These are phyloP conservation scores for Pisolithus sp. DNA, from an alignment of 768 basidiomycete genomes.

Conservation along the genomic window DNA sequence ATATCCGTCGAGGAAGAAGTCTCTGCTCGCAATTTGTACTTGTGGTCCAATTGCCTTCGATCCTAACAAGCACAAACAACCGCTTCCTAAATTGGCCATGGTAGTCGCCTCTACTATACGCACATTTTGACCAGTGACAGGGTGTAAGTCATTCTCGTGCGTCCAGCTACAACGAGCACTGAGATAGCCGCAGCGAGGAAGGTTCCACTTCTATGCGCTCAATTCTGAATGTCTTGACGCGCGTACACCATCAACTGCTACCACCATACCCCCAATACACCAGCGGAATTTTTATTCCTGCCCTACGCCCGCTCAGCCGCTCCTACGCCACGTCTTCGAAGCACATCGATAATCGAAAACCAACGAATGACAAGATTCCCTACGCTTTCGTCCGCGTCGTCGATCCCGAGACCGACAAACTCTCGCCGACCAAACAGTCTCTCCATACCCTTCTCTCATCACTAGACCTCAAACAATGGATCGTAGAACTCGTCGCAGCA, in stretches of 20 bases:
- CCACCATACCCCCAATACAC: conserved; percentile 1
- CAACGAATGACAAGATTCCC: conserved; percentile 38
- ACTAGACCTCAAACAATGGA: conserved; percentile 35
- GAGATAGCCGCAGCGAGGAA: neutral
- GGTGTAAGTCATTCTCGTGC: neutral
- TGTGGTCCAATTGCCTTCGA: conserved; percentile 19
- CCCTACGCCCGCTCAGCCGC: neutral
- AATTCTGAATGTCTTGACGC: conserved; percentile 3
- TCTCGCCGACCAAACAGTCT: conserved; percentile 25
- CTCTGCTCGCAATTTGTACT: conserved; percentile 10
- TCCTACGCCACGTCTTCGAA: conserved; percentile 5
- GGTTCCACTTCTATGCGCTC: neutral
- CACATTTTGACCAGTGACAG: neutral
- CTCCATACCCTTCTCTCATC: conserved; percentile 41
- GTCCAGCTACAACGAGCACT: neutral
- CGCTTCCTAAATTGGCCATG: neutral
- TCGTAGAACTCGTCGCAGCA: conserved; percentile 50
- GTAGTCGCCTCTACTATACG: neutral
- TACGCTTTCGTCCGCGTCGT: conserved; percentile 38
- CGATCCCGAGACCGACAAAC: conserved; percentile 39
- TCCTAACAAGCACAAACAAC: conserved; percentile 26
- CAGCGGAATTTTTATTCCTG: neutral
- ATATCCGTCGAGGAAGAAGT: neutral
- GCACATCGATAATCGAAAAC: conserved; percentile 3
- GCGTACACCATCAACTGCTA: conserved; percentile 1